phyloP scores from a whole-genome alignment of 2,329 filamentous ascomycete genomes.

The Dactylellina sp. region DNA sequence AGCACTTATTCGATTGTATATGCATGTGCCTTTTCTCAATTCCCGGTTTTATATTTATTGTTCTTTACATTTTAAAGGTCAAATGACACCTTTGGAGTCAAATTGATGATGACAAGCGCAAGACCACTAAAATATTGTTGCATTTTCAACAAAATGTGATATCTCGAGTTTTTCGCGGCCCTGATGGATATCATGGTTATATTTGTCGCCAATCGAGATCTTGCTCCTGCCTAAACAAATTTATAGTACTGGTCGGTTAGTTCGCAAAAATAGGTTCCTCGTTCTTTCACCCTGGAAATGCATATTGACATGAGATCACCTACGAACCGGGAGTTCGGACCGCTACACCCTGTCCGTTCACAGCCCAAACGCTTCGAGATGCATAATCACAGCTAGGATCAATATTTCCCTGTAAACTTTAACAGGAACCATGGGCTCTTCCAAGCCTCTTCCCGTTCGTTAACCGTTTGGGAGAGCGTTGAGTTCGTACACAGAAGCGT shows the following conservation, averaged over 20 bases:
- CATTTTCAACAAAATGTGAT: not conserved
- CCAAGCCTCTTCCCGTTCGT: constrained; percentile 40
- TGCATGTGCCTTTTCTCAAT: not conserved
- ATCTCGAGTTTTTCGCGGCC: not conserved
- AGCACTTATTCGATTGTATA: not conserved
- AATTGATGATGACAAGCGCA: too few species aligned
- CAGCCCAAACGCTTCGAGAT: constrained; percentile 18
- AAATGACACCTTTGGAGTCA: too few species aligned
- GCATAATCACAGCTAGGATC: constrained; percentile 16
- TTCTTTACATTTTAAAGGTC: too few species aligned
- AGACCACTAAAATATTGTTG: too few species aligned
- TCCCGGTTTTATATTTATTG: too few species aligned
- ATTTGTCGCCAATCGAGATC: too few species aligned
- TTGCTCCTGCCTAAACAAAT: not conserved
- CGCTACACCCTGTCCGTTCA: constrained; percentile 44
- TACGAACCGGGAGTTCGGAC: constrained; percentile 49
- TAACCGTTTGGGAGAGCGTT: not conserved
- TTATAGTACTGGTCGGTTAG: not conserved
- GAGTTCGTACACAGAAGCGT: not conserved
- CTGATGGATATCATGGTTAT: not conserved
- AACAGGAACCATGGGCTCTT: constrained; percentile 40
- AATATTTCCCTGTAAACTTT: constrained; percentile 13
- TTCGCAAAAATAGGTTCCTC: not conserved
- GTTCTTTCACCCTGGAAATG: not conserved
- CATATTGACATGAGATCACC: constrained; percentile 26